Evolutionary conservation across 202 grass and related monocot species (phyloP).

Genomic region (Hordeum pubiflorum): DNA sequence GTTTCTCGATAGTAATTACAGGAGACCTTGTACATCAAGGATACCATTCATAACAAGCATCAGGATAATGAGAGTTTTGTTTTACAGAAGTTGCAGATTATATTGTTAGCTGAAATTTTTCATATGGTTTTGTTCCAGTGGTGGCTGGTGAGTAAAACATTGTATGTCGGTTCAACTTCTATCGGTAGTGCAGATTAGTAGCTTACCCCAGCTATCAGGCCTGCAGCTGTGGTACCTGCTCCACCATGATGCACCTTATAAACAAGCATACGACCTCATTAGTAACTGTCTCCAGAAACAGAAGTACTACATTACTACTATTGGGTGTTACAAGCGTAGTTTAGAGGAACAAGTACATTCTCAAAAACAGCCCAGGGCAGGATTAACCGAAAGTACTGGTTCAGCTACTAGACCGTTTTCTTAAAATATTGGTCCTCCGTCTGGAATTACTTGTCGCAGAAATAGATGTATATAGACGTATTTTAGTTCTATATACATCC

Average conservation of each 20-base stretch:
- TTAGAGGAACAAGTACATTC: not conserved
- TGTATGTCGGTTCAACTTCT: constrained; percentile 4
- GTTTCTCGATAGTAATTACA: not conserved
- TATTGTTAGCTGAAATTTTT: not conserved
- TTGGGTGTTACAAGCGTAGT: not conserved
- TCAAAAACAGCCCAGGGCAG: not conserved
- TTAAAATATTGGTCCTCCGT: too few relatives aligned
- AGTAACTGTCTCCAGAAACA: constrained; percentile 9
- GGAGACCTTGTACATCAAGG: not conserved
- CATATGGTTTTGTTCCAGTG: constrained; percentile 12
- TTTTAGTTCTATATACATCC: too few relatives aligned
- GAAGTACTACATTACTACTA: not conserved
- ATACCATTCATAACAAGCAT: not conserved
- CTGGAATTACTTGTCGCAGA: too few relatives aligned
- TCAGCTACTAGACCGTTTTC: not conserved
- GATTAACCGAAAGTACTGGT: not conserved
- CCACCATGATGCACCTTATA: constrained; percentile 94
- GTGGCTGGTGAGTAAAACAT: not conserved
- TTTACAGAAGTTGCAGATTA: not conserved
- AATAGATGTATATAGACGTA: too few relatives aligned
- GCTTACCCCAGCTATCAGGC: constrained; percentile 86
- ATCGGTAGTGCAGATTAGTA: constrained; percentile 16
- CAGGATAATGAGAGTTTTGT: not conserved
- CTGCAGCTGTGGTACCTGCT: constrained; percentile 88
- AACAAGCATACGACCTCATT: constrained; percentile 16